A percentile compares a stretch with the other conserved stretches of the same genome.
Evolutionary conservation across 225 moss, liverwort and hornwort species (phyloP).

Genomic region (Sphagnum contortum): DNA sequence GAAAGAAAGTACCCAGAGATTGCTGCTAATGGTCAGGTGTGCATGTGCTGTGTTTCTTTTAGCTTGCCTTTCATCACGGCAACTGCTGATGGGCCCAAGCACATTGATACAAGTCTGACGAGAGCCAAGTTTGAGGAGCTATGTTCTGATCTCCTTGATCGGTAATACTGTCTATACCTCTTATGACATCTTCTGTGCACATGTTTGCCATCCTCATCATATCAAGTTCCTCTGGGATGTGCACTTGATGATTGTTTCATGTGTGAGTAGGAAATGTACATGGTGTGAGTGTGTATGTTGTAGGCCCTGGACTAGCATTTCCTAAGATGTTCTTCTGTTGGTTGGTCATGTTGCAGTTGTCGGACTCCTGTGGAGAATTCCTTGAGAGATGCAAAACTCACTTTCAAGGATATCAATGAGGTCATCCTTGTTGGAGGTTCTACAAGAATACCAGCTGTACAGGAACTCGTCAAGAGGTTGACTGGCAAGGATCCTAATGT

Average conservation of each 20-base stretch:
- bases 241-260: too few relatives aligned
- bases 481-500: slow-evolving; percentile 63
- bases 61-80: slow-evolving; percentile 59
- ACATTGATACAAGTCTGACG: slow-evolving; percentile 34
- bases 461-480: slow-evolving; percentile 64
- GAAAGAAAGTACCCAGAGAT: not conserved
- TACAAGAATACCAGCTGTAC: slow-evolving; percentile 71
- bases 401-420: slow-evolving; percentile 71
- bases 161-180: slow-evolving; percentile 9
- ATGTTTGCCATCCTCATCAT: too few relatives aligned
- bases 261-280: too few relatives aligned
- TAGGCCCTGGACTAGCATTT: too few relatives aligned
- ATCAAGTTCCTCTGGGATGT: too few relatives aligned
- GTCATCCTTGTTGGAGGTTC: slow-evolving; percentile 72
- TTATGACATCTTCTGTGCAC: not conserved
- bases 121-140: slow-evolving; percentile 46
- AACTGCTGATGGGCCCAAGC: slow-evolving; percentile 49
- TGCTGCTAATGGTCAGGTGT: not conserved
- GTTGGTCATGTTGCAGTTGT: not conserved
- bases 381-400: slow-evolving; percentile 78
- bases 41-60: not conserved
- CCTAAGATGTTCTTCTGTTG: too few relatives aligned
- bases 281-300: too few relatives aligned
- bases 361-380: slow-evolving; percentile 59
- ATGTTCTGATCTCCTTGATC: slow-evolving; percentile 44